Conservation (phyloP, 495 filamentous ascomycete species). For the Thermochaetoides thermophila region DNA sequence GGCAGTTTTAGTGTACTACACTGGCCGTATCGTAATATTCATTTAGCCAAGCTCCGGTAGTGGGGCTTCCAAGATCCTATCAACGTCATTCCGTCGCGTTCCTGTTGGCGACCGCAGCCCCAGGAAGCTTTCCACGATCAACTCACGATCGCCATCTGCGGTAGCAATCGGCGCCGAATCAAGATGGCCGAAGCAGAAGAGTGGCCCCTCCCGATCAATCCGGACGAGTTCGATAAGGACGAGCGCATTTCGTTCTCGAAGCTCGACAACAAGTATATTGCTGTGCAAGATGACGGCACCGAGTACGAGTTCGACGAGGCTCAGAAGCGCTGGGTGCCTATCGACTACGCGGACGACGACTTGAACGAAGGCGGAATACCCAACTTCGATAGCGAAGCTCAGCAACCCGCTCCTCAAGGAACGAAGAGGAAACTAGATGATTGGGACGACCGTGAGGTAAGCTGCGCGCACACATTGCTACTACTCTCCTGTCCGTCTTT, state of each 20-base stretch:
- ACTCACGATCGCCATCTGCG: no score
- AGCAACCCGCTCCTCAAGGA: conserved; percentile 18
- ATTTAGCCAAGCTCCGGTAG: no score
- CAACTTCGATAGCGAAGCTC: conserved; percentile 39
- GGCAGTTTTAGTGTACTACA: no score
- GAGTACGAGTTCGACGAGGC: conserved; percentile 70
- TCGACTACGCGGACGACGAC: conserved; percentile 51
- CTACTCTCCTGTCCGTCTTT: no score
- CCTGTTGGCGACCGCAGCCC: no score
- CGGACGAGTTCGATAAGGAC: conserved; percentile 64
- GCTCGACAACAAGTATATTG: conserved; percentile 61
- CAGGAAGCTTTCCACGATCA: no score
- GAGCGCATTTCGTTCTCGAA: conserved; percentile 76
- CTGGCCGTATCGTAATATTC: no score
- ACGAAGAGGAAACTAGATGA: conserved; percentile 60
- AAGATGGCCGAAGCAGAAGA: conserved; percentile 15
- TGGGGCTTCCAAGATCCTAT: no score
- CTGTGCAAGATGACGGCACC: conserved; percentile 70
- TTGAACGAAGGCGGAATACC: conserved; percentile 43
- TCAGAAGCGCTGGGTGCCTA: conserved; percentile 65
- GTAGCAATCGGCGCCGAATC: no score
- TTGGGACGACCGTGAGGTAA: conserved; percentile 47
- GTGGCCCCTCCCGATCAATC: conserved; percentile 51
- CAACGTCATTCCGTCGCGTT: no score
- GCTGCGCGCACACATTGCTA: no score